Percentiles rank a stretch among this genome's conserved stretches.
Evolutionary conservation across 2,329 filamentous ascomycete genomes (phyloP).

Genomic region (Alternaria triticimaculans): DNA sequence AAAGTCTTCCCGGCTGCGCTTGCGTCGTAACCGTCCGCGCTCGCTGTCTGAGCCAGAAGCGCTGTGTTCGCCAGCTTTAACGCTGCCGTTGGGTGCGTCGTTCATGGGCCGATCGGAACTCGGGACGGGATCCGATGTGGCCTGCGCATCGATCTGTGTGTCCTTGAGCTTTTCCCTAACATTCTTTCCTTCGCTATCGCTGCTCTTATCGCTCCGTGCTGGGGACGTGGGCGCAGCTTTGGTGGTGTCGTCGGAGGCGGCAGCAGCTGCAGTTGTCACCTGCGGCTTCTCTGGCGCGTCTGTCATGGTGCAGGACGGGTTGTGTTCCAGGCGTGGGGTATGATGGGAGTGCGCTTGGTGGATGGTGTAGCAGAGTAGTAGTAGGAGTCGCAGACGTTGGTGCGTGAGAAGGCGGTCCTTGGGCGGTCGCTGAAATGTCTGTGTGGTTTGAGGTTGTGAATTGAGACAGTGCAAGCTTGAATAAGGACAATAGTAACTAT

Average conservation of each 20-base stretch:
- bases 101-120: constrained; percentile 30
- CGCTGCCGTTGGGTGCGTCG: constrained; percentile 32
- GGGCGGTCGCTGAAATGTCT: not conserved
- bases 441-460: not conserved
- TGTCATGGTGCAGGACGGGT: constrained; percentile 26
- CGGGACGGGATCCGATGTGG: constrained; percentile 25
- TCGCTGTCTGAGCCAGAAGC: constrained; percentile 46
- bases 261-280: constrained; percentile 10
- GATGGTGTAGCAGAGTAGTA: not conserved
- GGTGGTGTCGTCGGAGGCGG: constrained; percentile 14
- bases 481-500: constrained; percentile 16
- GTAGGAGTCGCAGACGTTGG: not conserved
- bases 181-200: constrained; percentile 61
- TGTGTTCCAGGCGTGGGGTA: constrained; percentile 8
- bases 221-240: constrained; percentile 34
- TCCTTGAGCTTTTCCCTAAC: constrained; percentile 68
- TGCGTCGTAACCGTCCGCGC: constrained; percentile 50
- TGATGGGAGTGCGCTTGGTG: constrained; percentile 7
- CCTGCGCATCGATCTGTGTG: constrained; percentile 61
- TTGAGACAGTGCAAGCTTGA: not conserved
- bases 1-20: constrained; percentile 56
- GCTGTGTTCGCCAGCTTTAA: constrained; percentile 30
- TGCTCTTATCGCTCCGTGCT: constrained; percentile 49
- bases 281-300: constrained; percentile 32
- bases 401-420: not conserved